Conservation (phyloP, 192 early-diverging fungal genomes). For the Coemansia sp. region DNA sequence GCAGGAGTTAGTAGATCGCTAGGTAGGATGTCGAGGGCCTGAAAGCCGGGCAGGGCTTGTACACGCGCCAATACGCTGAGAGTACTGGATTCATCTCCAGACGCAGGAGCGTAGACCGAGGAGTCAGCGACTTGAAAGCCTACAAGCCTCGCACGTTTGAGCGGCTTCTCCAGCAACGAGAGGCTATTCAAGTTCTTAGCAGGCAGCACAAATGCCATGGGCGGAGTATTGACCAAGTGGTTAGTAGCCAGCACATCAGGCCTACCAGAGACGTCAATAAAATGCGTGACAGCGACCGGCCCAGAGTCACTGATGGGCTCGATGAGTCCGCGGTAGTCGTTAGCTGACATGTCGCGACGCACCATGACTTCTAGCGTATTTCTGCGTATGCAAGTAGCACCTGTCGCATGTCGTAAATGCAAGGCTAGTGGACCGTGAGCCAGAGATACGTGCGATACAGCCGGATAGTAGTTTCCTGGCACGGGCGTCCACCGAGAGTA, state of each 20-base stretch:
- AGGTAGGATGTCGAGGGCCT: slow-evolving; percentile 2
- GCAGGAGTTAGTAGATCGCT: slow-evolving; percentile 1
- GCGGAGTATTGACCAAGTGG: slow-evolving; percentile 29
- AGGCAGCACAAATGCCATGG: slow-evolving; percentile 34
- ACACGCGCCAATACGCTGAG: slow-evolving; percentile 19
- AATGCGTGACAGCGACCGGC: slow-evolving; percentile 21
- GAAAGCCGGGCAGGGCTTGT: slow-evolving; percentile 5
- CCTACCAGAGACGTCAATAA: slow-evolving; percentile 16
- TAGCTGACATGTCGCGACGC: slow-evolving; percentile 47
- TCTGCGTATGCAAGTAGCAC: slow-evolving; percentile 24
- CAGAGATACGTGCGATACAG: slow-evolving; percentile 34
- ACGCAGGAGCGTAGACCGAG: not conserved
- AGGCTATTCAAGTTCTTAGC: not conserved
- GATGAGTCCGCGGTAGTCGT: slow-evolving; percentile 47
- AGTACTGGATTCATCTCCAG: not conserved
- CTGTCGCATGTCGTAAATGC: slow-evolving; percentile 41
- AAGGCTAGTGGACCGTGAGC: slow-evolving; percentile 16
- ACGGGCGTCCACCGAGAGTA: slow-evolving; percentile 38
- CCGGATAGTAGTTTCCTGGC: slow-evolving; percentile 47
- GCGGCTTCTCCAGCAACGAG: not conserved
- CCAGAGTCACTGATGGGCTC: slow-evolving; percentile 23
- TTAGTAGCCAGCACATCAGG: slow-evolving; percentile 1
- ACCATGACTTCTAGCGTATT: slow-evolving; percentile 35
- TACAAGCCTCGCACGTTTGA: slow-evolving; percentile 18
- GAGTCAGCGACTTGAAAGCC: slow-evolving; percentile 20